A percentile compares a stretch with the other conserved stretches of the same genome.
Conservation (phyloP, 1,284 basidiomycete species). For the Chalciporus sp. region DNA sequence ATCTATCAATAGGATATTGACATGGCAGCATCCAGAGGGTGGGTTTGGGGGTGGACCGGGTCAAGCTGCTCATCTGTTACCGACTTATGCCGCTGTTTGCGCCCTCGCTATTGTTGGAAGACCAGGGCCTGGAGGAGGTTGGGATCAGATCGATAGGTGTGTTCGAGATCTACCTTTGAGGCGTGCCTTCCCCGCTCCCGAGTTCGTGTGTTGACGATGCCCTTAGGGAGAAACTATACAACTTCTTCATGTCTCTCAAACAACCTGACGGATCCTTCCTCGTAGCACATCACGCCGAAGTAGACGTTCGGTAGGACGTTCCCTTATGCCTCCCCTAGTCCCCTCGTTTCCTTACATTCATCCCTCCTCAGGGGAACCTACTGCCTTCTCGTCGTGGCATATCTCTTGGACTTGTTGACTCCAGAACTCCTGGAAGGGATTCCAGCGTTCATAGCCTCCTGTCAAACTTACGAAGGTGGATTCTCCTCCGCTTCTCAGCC, state of each 20-base stretch:
- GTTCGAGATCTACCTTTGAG: constrained; percentile 18
- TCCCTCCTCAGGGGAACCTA: constrained; percentile 62
- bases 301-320: constrained; percentile 78
- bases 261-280: constrained; percentile 94
- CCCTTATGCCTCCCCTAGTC: background rate
- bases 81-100: constrained; percentile 89
- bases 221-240: constrained; percentile 70
- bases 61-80: constrained; percentile 86
- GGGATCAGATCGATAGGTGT: constrained; percentile 81
- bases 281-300: constrained; percentile 86
- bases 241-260: constrained; percentile 93
- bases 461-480: constrained; percentile 98
- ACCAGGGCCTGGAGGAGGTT: constrained; percentile 74
- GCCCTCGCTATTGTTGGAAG: constrained; percentile 83
- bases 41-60: constrained; percentile 93
- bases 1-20: constrained; percentile 75
- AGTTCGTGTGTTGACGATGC: background rate
- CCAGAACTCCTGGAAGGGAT: constrained; percentile 80
- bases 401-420: constrained; percentile 80
- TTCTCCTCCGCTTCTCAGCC: constrained; percentile 87
- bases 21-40: constrained; percentile 79
- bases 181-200: background rate
- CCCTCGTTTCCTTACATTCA: too few relatives aligned
- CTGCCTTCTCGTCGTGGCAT: constrained; percentile 73
- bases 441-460: constrained; percentile 70